Evolutionary conservation across 225 moss, liverwort and hornwort genomes (phyloP), one percentile per base, ranked within the genome.

Genomic region (Polytrichum formosum): DNA sequence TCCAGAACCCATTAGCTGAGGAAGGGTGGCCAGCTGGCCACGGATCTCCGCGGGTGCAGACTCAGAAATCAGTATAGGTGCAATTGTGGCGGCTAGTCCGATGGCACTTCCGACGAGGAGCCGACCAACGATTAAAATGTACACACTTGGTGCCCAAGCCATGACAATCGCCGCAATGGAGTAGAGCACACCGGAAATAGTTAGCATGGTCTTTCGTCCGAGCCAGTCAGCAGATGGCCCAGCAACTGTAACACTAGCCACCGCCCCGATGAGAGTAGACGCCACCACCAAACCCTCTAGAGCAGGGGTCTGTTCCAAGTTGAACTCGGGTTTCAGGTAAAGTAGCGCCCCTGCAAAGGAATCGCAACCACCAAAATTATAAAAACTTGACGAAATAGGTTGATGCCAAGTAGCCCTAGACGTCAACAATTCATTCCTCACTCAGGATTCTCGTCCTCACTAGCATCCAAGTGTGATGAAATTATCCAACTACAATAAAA

Each of bases 181-280:
- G 65, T 78, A 98, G 29, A 94, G 65, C 9, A 73, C n/a, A 16
- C 84, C 92, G 7, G 94, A 75, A n/a, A 98, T 77, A 64, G 74
- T 74, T 18, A 98, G 75, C 97, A 91, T 98, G 26, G 75, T 79
- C 30, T 82, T 85, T 5, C 97, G 83, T 22, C 97, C 97, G 3
- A 94, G 80, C 74, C 94, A 92, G 79, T 98, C 97, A 53, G 97
- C 94, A 5, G 97, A 77, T 5, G 97, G 97, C 18, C 97, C 97
- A 21, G 97, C 91, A 26, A 84, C 23, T 25, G 72, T 84, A 25
- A 91, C 91, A 18, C 94, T 94, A 4, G 73, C 67, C 1, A 98
- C 97, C 0, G 97, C 97, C 6, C 94, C 97, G 4, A 98, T 78
- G 20, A 98, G 70, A 16, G 97, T 98, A 6, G 92, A 90, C 1